Conservation (phyloP, 352 stramenopile species). For the Phytophthora cajani region DNA sequence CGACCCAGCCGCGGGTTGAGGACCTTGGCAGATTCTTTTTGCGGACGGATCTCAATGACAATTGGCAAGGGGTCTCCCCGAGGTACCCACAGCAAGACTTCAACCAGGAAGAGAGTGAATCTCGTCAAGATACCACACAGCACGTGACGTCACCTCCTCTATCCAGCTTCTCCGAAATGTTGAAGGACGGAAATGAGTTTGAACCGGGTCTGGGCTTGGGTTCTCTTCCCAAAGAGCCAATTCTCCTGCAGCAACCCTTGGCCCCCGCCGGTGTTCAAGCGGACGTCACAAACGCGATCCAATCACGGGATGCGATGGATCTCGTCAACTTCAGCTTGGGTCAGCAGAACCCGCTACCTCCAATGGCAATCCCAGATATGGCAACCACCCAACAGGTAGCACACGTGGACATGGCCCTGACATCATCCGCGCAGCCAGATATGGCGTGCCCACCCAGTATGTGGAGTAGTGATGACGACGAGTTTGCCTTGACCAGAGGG, state of each 20-base stretch:
- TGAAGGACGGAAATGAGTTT: constrained; percentile 33
- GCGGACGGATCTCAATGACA: neutral
- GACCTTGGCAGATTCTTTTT: constrained; percentile 1
- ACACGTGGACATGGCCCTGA: neutral
- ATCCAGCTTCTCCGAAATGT: constrained; percentile 43
- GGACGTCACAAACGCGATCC: constrained; percentile 6
- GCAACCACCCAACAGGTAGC: neutral
- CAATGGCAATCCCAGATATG: neutral
- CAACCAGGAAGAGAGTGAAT: neutral
- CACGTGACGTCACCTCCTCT: constrained; percentile 46
- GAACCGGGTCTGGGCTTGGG: constrained; percentile 19
- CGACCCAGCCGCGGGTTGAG: neutral
- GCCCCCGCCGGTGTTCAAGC: neutral
- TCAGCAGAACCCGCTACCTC: constrained; percentile 13
- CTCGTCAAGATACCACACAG: constrained; percentile 5
- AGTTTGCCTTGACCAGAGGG: neutral
- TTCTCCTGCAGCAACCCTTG: constrained; percentile 8
- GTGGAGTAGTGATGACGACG: constrained; percentile 34
- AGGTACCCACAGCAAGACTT: neutral
- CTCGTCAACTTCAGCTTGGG: constrained; percentile 46
- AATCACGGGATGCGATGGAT: constrained; percentile 37
- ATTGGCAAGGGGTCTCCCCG: neutral
- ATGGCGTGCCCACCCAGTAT: constrained; percentile 25
- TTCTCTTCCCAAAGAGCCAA: constrained; percentile 26
- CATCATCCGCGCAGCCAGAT: neutral